A percentile compares a stretch with the other conserved stretches of the same genome.
These are phyloP conservation scores for Sugiyamaella chiloensis DNA, from an alignment of 805 yeast species.

Conservation along the genomic window DNA sequence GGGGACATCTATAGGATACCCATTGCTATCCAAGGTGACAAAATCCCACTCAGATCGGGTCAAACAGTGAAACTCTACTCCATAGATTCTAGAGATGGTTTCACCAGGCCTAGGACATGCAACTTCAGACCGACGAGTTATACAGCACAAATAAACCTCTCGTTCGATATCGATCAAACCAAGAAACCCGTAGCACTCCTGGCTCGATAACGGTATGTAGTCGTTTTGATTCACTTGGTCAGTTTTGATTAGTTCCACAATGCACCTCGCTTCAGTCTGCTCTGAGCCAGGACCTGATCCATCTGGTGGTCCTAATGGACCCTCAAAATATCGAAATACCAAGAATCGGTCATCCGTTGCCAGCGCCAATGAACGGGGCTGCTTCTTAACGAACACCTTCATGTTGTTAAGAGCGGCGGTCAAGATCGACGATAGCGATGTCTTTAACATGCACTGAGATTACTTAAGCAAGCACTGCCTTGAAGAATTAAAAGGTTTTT, in stretches of 20 bases:
- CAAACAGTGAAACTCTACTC: conserved; percentile 85
- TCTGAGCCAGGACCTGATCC: not conserved
- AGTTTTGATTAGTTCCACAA: conserved; percentile 46
- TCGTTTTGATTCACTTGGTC: conserved; percentile 37
- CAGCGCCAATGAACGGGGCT: conserved; percentile 68
- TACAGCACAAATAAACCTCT: conserved; percentile 71
- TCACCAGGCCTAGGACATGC: conserved; percentile 82
- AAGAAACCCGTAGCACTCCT: conserved; percentile 52
- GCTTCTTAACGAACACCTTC: conserved; percentile 59
- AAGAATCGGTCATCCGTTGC: conserved; percentile 58
- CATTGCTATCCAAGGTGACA: conserved; percentile 62
- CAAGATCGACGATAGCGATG: too few relatives aligned
- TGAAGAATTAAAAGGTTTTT: too few relatives aligned
- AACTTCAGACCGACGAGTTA: conserved; percentile 71
- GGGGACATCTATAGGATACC: conserved; percentile 49
- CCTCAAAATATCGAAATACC: conserved; percentile 40
- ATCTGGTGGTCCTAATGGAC: not conserved
- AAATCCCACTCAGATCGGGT: conserved; percentile 77
- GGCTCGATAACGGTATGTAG: conserved; percentile 38
- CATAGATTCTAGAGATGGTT: conserved; percentile 70
- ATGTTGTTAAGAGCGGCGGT: too few relatives aligned
- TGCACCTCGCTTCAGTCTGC: conserved; percentile 25
- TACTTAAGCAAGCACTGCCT: too few relatives aligned
- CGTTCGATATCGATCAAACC: conserved; percentile 73
- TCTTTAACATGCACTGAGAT: too few relatives aligned